phyloP scores from a whole-genome alignment of 108 stramenopile genomes.

The Schizochytrium sp. region DNA sequence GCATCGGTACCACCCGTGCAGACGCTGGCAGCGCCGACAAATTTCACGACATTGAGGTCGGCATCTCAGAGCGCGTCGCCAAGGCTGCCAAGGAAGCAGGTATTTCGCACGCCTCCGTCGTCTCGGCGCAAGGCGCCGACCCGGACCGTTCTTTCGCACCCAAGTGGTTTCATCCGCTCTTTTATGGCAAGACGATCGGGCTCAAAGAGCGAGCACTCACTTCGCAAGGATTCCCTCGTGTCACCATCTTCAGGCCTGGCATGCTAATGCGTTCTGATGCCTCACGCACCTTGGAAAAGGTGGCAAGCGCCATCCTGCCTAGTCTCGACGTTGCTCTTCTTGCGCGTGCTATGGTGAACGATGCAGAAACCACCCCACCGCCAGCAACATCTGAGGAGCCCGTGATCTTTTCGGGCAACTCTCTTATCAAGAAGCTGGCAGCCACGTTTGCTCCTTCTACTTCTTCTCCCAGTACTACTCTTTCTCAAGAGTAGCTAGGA shows the following conservation, averaged over 20 bases:
- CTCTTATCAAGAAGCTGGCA: background rate
- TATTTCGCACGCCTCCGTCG: background rate
- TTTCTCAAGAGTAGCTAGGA: too few relatives aligned
- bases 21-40: background rate
- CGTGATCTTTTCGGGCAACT: background rate
- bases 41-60: background rate
- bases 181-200: background rate
- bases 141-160: background rate
- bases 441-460: background rate
- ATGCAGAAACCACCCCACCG: background rate
- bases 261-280: background rate
- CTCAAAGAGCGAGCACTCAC: background rate
- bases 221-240: background rate
- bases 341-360: background rate
- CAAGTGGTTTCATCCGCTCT: constrained; percentile 19
- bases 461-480: background rate
- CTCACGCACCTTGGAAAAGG: background rate
- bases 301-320: background rate
- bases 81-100: background rate
- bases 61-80: background rate
- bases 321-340: background rate
- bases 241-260: background rate
- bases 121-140: background rate
- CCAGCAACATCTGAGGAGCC: background rate
- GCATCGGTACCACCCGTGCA: background rate